phyloP scores from a whole-genome alignment of 2,329 filamentous ascomycete species.

The Penicillium sp. region DNA sequence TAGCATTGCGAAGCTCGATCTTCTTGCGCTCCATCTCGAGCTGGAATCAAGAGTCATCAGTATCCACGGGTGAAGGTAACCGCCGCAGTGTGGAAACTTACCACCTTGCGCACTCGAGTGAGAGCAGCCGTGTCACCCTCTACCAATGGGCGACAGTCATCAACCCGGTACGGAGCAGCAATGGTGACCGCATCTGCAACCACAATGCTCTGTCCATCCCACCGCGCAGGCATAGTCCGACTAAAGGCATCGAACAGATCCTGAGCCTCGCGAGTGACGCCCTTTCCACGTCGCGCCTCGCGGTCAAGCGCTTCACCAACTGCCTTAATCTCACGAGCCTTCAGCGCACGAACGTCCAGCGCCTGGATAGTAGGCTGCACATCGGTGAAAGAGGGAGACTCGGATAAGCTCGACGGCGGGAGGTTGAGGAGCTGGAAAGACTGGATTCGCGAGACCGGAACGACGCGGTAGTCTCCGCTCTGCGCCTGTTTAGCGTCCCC shows the following conservation, averaged over 20 bases:
- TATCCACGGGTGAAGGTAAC: too few species aligned
- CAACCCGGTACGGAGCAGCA: conserved; percentile 55
- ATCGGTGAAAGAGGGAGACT: conserved; percentile 48
- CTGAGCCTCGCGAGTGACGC: conserved; percentile 60
- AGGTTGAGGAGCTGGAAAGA: conserved; percentile 55
- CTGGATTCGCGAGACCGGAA: conserved; percentile 59
- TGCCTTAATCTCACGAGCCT: conserved; percentile 55
- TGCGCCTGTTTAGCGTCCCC: conserved; percentile 38
- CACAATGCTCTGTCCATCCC: conserved; percentile 59
- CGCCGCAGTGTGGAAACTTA: conserved; percentile 30
- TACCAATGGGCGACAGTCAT: conserved; percentile 50
- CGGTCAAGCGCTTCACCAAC: conserved; percentile 57
- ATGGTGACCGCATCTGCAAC: conserved; percentile 61
- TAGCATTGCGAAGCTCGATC: conserved; percentile 44
- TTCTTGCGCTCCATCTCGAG: conserved; percentile 51
- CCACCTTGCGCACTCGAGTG: conserved; percentile 48
- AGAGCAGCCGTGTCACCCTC: conserved; percentile 44
- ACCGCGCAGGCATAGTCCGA: conserved; percentile 59
- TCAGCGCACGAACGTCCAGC: conserved; percentile 55
- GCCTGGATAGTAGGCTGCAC: conserved; percentile 43
- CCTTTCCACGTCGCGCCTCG: conserved; percentile 59
- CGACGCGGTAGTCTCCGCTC: conserved; percentile 58
- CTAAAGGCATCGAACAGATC: conserved; percentile 62
- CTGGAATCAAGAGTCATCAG: conserved; percentile 22
- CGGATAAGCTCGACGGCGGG: conserved; percentile 29